These are phyloP conservation scores for Pyricularia pennisetigena DNA, from an alignment of 2,329 filamentous ascomycete genomes.

Conservation along the genomic window DNA sequence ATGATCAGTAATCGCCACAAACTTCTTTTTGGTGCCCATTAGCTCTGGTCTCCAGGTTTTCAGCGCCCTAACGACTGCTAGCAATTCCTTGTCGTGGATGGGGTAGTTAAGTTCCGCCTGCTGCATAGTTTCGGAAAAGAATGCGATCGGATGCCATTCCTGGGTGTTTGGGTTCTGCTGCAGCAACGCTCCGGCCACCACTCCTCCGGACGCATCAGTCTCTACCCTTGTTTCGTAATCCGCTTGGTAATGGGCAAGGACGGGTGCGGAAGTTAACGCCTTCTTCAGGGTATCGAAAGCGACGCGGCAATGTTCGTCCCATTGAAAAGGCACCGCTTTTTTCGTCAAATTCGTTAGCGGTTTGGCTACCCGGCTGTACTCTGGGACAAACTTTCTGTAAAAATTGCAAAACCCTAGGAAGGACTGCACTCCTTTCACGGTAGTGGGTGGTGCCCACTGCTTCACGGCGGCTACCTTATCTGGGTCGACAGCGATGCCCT, in stretches of 20 bases:
- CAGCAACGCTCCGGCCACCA: neutral
- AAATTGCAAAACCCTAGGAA: neutral
- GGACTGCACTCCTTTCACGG: neutral
- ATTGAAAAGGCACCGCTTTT: neutral
- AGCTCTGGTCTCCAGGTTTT: neutral
- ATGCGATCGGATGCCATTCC: neutral
- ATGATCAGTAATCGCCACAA: no score
- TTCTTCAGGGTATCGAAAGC: neutral
- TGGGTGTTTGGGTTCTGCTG: neutral
- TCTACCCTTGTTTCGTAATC: neutral
- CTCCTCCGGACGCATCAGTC: neutral
- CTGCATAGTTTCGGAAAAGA: slow-evolving; percentile 2
- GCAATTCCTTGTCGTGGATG: neutral
- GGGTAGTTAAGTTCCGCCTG: neutral
- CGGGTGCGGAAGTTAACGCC: neutral
- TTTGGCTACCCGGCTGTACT: neutral
- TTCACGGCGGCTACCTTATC: neutral
- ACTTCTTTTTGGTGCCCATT: neutral
- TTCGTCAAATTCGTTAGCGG: neutral
- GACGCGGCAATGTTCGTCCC: neutral
- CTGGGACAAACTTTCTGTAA: neutral
- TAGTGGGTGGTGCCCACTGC: neutral
- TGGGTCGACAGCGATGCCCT: neutral
- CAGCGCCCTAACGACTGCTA: neutral
- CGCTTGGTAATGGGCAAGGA: neutral